Evolutionary conservation across 2,329 filamentous ascomycete species (phyloP), one percentile per base, ranked within the genome.

Genomic region (Shiraia sp.): DNA sequence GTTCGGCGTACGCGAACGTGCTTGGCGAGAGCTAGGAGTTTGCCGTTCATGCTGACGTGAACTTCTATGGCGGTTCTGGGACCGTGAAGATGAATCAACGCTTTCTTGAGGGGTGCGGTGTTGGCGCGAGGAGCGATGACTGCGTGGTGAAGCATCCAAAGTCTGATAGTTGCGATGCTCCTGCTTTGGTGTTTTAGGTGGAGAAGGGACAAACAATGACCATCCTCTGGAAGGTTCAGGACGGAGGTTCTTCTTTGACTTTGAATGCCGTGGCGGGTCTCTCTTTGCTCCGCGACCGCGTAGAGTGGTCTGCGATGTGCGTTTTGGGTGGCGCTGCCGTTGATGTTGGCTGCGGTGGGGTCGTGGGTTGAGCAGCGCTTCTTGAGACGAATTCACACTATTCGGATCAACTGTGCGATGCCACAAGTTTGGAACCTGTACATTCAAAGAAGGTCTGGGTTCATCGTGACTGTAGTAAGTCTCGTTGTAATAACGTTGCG

Each of bases 201-300:
- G 58, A 5, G 65, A 58, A 27, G 65, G 51, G 30, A 55, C 45
- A 39, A 68, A 63, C 16, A 65, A 49, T 10, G 59, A 61, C 63
- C 63, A 63, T 10, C 51, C 54, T 34, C 47, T 50, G 13, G 61
- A 57, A 29, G 50, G 54, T 33, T 64, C 55, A 16, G 54, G 44
- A 16, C 50, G 55, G 10, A 57, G 26, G 9, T 49, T 55, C 24
- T 58, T 66, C 42, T 61, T 68, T 1, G 64, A 63, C 33, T 61
- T 68, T 1, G 58, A 59, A 31, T 59, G 45, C 14, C 42, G 46
- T n/a, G 62, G 61, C 42, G 64, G 63, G 26, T 67, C 64, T 17
- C 66, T 63, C 52, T 68, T 68, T 26, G 63, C 63, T 36, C 66
- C 66, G 35, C 61, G 62, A 32, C 66, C 66, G 35, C 61, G 56